A percentile compares a stretch with the other conserved stretches of the same genome.
These are phyloP conservation scores for Pleomassaria siparia DNA, from an alignment of 2,329 filamentous ascomycete genomes.

Conservation along the genomic window DNA sequence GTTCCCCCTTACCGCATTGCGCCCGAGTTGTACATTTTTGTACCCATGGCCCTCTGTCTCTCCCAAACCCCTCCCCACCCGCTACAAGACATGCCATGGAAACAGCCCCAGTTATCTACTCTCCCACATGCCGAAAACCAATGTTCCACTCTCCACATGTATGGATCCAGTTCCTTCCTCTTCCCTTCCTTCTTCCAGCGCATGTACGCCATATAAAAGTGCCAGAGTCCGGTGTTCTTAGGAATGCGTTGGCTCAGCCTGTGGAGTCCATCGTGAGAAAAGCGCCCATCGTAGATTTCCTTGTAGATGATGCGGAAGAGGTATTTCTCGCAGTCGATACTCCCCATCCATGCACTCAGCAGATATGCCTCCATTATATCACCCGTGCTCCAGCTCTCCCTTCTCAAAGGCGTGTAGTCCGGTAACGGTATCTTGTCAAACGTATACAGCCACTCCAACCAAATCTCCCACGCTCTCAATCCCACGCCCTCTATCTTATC, in stretches of 20 bases:
- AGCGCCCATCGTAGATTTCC: constrained; percentile 1
- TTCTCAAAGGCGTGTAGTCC: constrained; percentile 12
- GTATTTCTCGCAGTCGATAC: constrained; percentile 10
- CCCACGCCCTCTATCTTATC: background rate
- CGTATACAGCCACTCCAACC: constrained; percentile 12
- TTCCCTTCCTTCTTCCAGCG: constrained; percentile 4
- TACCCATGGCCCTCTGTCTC: constrained; percentile 4
- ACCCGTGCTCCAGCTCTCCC: background rate
- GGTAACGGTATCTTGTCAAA: constrained; percentile 11
- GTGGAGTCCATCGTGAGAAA: background rate
- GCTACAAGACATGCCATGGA: constrained; percentile 13
- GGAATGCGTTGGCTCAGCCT: background rate
- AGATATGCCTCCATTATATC: constrained; percentile 3
- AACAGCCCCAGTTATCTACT: constrained; percentile 12
- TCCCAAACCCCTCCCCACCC: constrained; percentile 15
- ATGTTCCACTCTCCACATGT: constrained; percentile 12
- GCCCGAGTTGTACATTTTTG: too few relatives aligned
- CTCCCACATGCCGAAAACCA: constrained; percentile 13
- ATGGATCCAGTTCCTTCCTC: constrained; percentile 9
- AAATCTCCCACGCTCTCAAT: constrained; percentile 8
- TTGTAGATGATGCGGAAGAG: constrained; percentile 9
- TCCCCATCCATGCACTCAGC: constrained; percentile 3
- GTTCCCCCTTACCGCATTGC: too few relatives aligned
- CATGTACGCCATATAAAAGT: constrained; percentile 8
- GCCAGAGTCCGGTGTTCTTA: constrained; percentile 3